Conservation (phyloP, 257 asterid species). For the Nicotiana undulata region DNA sequence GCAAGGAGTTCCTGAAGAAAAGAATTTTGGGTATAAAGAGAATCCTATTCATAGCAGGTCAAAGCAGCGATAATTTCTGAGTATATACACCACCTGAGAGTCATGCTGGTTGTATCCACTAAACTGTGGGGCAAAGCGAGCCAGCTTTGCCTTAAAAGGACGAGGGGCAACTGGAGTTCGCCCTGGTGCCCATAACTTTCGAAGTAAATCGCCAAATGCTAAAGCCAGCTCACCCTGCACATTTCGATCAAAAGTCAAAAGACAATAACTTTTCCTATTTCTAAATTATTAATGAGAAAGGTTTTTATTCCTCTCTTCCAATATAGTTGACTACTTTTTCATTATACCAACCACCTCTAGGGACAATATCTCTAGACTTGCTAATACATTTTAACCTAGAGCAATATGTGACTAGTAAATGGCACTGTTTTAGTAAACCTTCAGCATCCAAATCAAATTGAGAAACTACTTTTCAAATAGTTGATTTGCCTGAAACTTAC, state of each 20-base stretch:
- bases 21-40: conserved; percentile 1
- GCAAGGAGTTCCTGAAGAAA: conserved; percentile 90
- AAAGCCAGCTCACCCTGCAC: conserved; percentile 96
- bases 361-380: not conserved
- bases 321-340: not conserved
- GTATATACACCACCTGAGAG: conserved; percentile 55
- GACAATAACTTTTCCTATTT: not conserved
- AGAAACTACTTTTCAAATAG: conserved; percentile 1
- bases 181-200: conserved; percentile 97
- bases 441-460: not conserved
- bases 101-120: conserved; percentile 99
- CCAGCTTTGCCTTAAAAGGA: conserved; percentile 83
- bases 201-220: conserved; percentile 95
- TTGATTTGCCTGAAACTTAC: conserved; percentile 51
- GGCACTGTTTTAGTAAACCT: not conserved
- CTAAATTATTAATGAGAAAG: not conserved
- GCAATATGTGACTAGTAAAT: not conserved
- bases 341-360: not conserved
- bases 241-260: conserved; percentile 12
- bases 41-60: not conserved
- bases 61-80: not conserved
- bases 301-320: not conserved
- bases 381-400: not conserved
- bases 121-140: conserved; percentile 99
- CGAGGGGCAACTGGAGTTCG: conserved; percentile 91